phyloP scores from a whole-genome alignment of 2,329 filamentous ascomycete genomes.

The Penicillium decumbens region DNA sequence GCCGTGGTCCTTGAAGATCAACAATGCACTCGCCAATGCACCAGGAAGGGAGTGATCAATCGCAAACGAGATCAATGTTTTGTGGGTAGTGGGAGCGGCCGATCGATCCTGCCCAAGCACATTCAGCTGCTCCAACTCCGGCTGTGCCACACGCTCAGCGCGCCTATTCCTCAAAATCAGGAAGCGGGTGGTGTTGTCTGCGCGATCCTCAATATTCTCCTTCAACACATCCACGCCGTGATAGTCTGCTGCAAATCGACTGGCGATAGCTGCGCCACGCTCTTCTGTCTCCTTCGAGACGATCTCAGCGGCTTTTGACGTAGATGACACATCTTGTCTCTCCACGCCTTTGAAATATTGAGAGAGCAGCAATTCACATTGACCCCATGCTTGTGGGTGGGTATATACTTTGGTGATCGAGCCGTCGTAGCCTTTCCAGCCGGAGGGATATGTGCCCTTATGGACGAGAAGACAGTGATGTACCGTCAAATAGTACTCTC shows the following conservation, averaged over 20 bases:
- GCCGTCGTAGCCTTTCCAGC: conserved; percentile 41
- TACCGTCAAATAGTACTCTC: conserved; percentile 80
- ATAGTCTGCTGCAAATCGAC: conserved; percentile 64
- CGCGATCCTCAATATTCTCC: conserved; percentile 46
- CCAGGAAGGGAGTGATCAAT: conserved; percentile 72
- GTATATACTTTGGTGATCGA: conserved; percentile 75
- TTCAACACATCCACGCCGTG: conserved; percentile 65
- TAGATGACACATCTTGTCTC: conserved; percentile 77
- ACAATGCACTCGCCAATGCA: conserved; percentile 74
- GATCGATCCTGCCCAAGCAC: conserved; percentile 3
- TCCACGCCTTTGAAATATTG: conserved; percentile 68
- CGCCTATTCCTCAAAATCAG: conserved; percentile 40
- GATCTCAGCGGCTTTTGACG: conserved; percentile 76
- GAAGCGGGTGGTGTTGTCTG: conserved; percentile 48
- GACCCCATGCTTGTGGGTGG: conserved; percentile 92
- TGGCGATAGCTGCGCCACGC: conserved; percentile 71
- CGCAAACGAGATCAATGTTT: conserved; percentile 78
- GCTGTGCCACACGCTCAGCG: conserved; percentile 22
- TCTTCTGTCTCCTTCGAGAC: conserved; percentile 56
- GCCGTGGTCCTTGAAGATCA: conserved; percentile 66
- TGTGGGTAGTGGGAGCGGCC: conserved; percentile 36
- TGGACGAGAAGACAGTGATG: conserved; percentile 74
- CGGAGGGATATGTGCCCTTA: conserved; percentile 23
- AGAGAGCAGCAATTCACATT: conserved; percentile 73
- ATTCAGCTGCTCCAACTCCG: conserved; percentile 18